phyloP scores from a whole-genome alignment of 2,329 filamentous ascomycete species.

The Epicoccum sorghinum region DNA sequence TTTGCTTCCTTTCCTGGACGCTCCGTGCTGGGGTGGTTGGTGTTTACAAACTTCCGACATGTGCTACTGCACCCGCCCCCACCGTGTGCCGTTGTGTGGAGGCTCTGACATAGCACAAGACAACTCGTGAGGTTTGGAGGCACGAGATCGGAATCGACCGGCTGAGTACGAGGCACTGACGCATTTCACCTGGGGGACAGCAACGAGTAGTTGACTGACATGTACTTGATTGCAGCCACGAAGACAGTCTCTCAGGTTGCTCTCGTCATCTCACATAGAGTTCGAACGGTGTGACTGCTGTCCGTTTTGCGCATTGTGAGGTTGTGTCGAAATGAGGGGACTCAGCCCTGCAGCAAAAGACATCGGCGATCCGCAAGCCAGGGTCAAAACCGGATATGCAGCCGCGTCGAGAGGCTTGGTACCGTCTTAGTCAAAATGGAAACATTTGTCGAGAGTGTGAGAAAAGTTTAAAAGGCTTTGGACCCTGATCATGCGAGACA shows the following conservation, averaged over 20 bases:
- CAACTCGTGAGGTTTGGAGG: not conserved
- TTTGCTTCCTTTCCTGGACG: not conserved
- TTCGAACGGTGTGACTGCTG: not conserved
- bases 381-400: conserved; percentile 18
- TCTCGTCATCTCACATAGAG: not conserved
- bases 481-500: conserved; percentile 2
- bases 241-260: not conserved
- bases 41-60: not conserved
- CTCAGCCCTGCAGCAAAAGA: conserved; percentile 6
- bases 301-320: not conserved
- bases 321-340: conserved; percentile 1
- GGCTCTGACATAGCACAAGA: not conserved
- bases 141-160: conserved; percentile 17
- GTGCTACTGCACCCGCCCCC: not conserved
- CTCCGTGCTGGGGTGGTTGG: conserved; percentile 4
- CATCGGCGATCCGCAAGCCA: conserved; percentile 24
- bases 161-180: conserved; percentile 13
- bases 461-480: conserved; percentile 2
- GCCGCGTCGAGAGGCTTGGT: conserved; percentile 9
- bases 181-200: not conserved
- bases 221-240: too few relatives aligned
- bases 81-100: conserved; percentile 9
- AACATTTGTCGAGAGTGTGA: conserved; percentile 2
- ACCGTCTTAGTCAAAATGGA: conserved; percentile 16
- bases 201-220: not conserved